A percentile compares a stretch with the other conserved stretches of the same genome.
These are phyloP conservation scores for Trichophyton mentagrophytes DNA, from an alignment of 2,329 filamentous ascomycete genomes.

Conservation along the genomic window DNA sequence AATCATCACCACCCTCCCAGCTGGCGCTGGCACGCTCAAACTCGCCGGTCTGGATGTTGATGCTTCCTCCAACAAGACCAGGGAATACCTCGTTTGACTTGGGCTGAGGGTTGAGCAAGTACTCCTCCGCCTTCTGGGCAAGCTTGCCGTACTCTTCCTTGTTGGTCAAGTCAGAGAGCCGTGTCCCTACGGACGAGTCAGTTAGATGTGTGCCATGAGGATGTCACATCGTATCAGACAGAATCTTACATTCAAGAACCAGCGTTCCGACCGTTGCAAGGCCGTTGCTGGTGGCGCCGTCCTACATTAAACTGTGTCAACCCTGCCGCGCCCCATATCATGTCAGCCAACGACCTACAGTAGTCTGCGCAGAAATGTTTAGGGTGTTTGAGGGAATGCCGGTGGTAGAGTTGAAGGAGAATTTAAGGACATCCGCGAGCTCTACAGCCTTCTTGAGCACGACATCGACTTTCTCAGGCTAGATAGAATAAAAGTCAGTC, in stretches of 20 bases:
- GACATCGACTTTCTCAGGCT: constrained; percentile 10
- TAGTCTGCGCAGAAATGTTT: constrained; percentile 42
- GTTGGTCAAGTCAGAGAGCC: constrained; percentile 60
- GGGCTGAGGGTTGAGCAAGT: constrained; percentile 56
- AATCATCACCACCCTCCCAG: constrained; percentile 67
- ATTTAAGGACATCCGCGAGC: constrained; percentile 60
- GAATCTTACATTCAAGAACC: constrained; percentile 52
- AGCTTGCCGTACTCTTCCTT: constrained; percentile 54
- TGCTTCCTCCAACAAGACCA: constrained; percentile 56
- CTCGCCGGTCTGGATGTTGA: constrained; percentile 51
- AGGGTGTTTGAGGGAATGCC: constrained; percentile 63
- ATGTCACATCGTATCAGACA: background rate
- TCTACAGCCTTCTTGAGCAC: constrained; percentile 55
- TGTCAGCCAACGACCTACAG: constrained; percentile 4
- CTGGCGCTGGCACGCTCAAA: constrained; percentile 58
- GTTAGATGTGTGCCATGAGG: background rate
- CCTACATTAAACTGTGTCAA: constrained; percentile 19
- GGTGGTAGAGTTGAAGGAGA: constrained; percentile 63
- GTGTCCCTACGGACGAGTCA: constrained; percentile 21
- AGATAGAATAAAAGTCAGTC: background rate
- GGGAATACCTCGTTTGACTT: constrained; percentile 57
- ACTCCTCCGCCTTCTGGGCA: constrained; percentile 53
- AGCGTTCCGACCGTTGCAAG: constrained; percentile 66
- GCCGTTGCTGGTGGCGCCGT: constrained; percentile 48
- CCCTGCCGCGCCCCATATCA: background rate